These are phyloP conservation scores for Taiozyma sp. DNA, from an alignment of 1,139 yeast genomes.

Conservation along the genomic window DNA sequence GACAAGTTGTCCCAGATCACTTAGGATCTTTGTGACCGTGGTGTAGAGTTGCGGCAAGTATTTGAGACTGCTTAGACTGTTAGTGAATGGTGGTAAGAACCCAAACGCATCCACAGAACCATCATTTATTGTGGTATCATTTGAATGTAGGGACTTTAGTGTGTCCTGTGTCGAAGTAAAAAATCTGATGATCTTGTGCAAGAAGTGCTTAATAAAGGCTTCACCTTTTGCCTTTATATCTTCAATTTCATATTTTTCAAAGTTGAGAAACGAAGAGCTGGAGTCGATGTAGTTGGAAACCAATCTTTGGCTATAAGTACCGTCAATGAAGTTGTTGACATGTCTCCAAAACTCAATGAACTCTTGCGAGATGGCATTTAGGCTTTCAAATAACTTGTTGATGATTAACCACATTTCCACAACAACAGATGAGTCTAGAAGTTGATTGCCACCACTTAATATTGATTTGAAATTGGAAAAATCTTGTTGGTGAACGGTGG, in stretches of 20 bases:
- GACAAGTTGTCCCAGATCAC: constrained; percentile 37
- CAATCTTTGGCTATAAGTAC: constrained; percentile 35
- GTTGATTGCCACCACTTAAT: constrained; percentile 17
- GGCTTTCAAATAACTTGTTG: constrained; percentile 39
- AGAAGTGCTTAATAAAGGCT: constrained; percentile 28
- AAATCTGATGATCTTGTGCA: constrained; percentile 30
- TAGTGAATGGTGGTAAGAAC: constrained; percentile 56
- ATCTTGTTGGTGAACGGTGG: constrained; percentile 25
- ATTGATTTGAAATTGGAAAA: constrained; percentile 20
- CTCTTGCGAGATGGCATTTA: constrained; percentile 26
- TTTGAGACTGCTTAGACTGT: constrained; percentile 49
- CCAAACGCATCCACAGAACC: constrained; percentile 36
- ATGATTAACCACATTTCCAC: constrained; percentile 51
- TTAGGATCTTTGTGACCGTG: constrained; percentile 34
- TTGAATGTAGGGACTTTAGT: constrained; percentile 14
- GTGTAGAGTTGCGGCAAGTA: constrained; percentile 39
- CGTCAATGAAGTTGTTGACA: constrained; percentile 39
- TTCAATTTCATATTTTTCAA: constrained; percentile 32
- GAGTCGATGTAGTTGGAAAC: constrained; percentile 22
- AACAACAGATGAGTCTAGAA: constrained; percentile 41
- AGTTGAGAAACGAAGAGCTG: constrained; percentile 25
- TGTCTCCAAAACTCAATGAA: constrained; percentile 42
- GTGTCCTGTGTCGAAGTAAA: constrained; percentile 32
- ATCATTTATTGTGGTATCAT: constrained; percentile 12
- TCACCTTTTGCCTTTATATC: constrained; percentile 34